phyloP scores from a whole-genome alignment of 208 protist species.

The Endotrypanum monterogeii region DNA sequence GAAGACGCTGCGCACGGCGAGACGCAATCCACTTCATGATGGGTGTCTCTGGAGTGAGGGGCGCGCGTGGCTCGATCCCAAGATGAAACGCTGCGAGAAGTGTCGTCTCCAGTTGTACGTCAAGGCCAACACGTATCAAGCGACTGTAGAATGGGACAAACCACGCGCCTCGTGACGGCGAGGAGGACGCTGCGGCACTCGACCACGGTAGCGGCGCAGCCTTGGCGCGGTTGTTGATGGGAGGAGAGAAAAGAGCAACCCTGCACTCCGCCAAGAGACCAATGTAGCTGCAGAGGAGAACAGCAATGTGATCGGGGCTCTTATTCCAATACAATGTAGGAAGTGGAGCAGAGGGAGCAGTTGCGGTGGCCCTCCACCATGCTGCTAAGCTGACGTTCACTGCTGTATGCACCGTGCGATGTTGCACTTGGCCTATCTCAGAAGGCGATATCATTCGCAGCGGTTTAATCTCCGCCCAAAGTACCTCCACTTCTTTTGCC shows the following conservation, averaged over 20 bases:
- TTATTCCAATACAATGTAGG: neutral
- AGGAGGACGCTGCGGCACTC: neutral
- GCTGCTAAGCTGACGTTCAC: conserved; percentile 14
- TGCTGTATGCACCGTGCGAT: conserved; percentile 12
- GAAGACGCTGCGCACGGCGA: conserved; percentile 3
- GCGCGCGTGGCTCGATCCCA: conserved; percentile 12
- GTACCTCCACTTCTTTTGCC: neutral
- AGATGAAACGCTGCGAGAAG: conserved; percentile 17
- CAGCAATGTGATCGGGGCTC: neutral
- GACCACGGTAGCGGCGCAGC: neutral
- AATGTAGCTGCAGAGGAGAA: conserved; percentile 7
- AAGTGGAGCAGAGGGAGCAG: neutral
- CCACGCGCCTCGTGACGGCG: conserved; percentile 1
- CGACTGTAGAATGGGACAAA: conserved; percentile 24
- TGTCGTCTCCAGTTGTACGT: conserved; percentile 18
- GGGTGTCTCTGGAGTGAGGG: conserved; percentile 16
- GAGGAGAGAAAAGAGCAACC: neutral
- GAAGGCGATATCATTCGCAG: neutral
- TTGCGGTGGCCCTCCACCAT: conserved; percentile 6
- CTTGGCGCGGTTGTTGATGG: neutral
- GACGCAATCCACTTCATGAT: conserved; percentile 12
- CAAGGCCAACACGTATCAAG: conserved; percentile 20
- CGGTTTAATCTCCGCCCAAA: conserved; percentile 6
- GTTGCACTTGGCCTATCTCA: conserved; percentile 9
- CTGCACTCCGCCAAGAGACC: conserved; percentile 8